Evolutionary conservation across 441 rosid genomes (phyloP), one percentile per base, ranked within the genome.

Genomic region (Isatis lusitanica): DNA sequence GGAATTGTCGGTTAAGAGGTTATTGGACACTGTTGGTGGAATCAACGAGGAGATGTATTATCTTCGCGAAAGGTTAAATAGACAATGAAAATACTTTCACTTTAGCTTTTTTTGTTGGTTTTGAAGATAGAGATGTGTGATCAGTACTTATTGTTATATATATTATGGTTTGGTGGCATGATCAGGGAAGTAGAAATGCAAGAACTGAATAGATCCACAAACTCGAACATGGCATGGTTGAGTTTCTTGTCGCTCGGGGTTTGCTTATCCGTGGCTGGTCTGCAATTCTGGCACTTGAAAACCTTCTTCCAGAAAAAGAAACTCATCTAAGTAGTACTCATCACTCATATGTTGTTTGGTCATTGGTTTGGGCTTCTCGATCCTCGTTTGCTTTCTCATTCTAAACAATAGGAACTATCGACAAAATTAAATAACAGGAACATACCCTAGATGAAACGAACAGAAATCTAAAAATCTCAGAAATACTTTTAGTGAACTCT

Each of bases 221-320:
- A 84, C 80, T 15, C 83, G 26, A 85, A 76, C 51, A 87, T 89
- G 94, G 90, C 85, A 1, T 83, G 85, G 89, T 74, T 89, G 36
- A 81, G 86, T 70, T 74, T 84, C 8, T 63, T 85, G 50, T 87
- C 92, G 5, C 82, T 89, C 11, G 57, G 78, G n/a, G 76, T 89
- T 69, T 83, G 87, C 83, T 73, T 87, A 36, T 79, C 90, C 0
- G 92, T 89, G 17, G 90, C 90, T 7, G 89, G 88, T 39, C 10
- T 89, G 74, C 94, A 89, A 9, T 69, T 85, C 1, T 89, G 92
- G 90, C 90, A 87, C 73, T 83, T 86, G 82, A 87, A 87, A 82
- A 72, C 79, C 60, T 89, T 89, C 79, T 89, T 87, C 9, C 81
- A 86, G 86, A 87, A 87, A 70, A 89, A 87, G 87, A 87, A 89